phyloP scores from a whole-genome alignment of 345 rosid genomes.

The Anastatica hierochuntica region DNA sequence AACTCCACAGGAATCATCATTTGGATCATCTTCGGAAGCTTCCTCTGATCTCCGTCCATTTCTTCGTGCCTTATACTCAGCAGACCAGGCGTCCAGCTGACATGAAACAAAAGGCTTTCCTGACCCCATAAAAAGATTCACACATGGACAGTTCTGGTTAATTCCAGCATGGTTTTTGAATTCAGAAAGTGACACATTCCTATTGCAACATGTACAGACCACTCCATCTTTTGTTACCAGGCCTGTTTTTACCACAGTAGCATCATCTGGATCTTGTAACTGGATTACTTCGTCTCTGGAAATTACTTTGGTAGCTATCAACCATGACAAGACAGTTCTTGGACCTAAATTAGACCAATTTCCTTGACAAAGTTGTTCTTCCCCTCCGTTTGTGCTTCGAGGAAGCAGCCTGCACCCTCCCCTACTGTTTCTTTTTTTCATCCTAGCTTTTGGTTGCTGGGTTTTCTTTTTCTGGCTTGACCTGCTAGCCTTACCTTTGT shows the following conservation, averaged over 20 bases:
- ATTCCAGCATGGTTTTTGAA: slow-evolving; percentile 82
- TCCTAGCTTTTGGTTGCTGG: slow-evolving; percentile 35
- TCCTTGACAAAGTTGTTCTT: slow-evolving; percentile 32
- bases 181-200: slow-evolving; percentile 52
- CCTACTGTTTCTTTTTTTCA: slow-evolving; percentile 34
- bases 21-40: slow-evolving; percentile 57
- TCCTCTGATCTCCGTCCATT: slow-evolving; percentile 33
- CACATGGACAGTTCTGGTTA: slow-evolving; percentile 55
- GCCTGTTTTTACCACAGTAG: slow-evolving; percentile 65
- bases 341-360: slow-evolving; percentile 41
- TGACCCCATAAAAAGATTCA: slow-evolving; percentile 75
- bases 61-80: slow-evolving; percentile 68
- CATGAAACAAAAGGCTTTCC: slow-evolving; percentile 66
- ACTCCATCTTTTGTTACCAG: slow-evolving; percentile 59
- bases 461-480: slow-evolving; percentile 42
- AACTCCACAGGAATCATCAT: slow-evolving; percentile 93
- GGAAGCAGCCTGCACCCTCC: slow-evolving; percentile 68
- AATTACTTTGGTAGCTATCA: slow-evolving; percentile 52
- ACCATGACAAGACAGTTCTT: slow-evolving; percentile 75
- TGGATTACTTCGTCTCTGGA: slow-evolving; percentile 62
- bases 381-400: slow-evolving; percentile 36
- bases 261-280: slow-evolving; percentile 54
- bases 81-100: slow-evolving; percentile 86
- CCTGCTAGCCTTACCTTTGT: slow-evolving; percentile 33
- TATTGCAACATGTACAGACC: slow-evolving; percentile 64